These are phyloP conservation scores for Fragaria ananassa DNA, from an alignment of 306 rosid species.

Conservation along the genomic window DNA sequence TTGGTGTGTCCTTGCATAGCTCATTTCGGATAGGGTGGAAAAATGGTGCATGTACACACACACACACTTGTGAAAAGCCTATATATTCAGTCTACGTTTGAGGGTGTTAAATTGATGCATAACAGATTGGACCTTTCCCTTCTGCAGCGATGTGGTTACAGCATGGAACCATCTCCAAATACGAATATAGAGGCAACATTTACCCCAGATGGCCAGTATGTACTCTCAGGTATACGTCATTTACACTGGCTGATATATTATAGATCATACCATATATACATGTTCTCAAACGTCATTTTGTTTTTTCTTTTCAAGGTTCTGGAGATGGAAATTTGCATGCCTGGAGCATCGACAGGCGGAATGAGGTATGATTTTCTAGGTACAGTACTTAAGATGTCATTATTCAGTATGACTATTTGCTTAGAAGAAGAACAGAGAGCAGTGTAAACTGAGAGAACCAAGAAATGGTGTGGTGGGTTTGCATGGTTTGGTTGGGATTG, in stretches of 20 bases:
- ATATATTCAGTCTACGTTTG: not conserved
- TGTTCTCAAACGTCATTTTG: not conserved
- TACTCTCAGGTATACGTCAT: constrained; percentile 65
- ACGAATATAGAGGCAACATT: constrained; percentile 81
- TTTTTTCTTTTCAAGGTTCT: constrained; percentile 48
- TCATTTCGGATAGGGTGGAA: not conserved
- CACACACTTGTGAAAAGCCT: not conserved
- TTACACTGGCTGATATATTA: not conserved
- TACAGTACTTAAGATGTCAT: not conserved
- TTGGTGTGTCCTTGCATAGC: not conserved
- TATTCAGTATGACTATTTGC: not conserved
- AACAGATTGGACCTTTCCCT: constrained; percentile 16
- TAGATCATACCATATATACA: not conserved
- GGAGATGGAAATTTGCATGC: constrained; percentile 93
- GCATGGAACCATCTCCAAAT: constrained; percentile 84
- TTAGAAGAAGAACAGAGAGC: too few species aligned
- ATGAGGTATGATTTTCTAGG: constrained; percentile 56
- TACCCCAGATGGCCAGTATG: constrained; percentile 91
- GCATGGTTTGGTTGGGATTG: too few species aligned
- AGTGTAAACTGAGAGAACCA: too few species aligned
- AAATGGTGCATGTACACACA: too few species aligned
- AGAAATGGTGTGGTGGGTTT: too few species aligned
- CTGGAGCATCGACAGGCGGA: constrained; percentile 71
- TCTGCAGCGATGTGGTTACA: constrained; percentile 88
- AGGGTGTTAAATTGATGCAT: not conserved